Percentiles rank a stretch among this genome's conserved stretches.
phyloP scores from a whole-genome alignment of 768 basidiomycete species.

The Agaricus subrufescens region DNA sequence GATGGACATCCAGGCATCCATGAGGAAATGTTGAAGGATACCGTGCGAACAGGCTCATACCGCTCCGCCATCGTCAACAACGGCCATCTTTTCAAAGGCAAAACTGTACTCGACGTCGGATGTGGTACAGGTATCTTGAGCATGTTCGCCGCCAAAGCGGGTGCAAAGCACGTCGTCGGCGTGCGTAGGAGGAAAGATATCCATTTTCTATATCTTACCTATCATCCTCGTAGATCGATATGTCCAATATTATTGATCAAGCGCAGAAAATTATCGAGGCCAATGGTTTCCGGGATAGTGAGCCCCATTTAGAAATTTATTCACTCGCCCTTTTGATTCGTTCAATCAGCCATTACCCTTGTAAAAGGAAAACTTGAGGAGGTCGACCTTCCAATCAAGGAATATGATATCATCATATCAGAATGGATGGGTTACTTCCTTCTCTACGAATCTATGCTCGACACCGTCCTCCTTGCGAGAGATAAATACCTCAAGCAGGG shows the following conservation, averaged over 20 bases:
- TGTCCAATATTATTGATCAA: slow-evolving; percentile 99
- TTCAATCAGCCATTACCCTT: slow-evolving; percentile 76
- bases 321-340: slow-evolving; percentile 9
- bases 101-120: slow-evolving; percentile 96
- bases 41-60: slow-evolving; percentile 93
- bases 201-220: slow-evolving; percentile 4
- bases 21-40: slow-evolving; percentile 99
- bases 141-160: slow-evolving; percentile 97
- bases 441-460: slow-evolving; percentile 98
- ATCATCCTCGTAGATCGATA: slow-evolving; percentile 72
- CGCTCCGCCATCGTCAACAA: slow-evolving; percentile 93
- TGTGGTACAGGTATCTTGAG: slow-evolving; percentile 98
- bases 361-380: slow-evolving; percentile 99
- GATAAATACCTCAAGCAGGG: slow-evolving; percentile 93
- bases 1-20: slow-evolving; percentile 70
- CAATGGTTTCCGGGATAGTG: slow-evolving; percentile 95
- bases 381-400: slow-evolving; percentile 75
- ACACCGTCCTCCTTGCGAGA: slow-evolving; percentile 93
- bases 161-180: slow-evolving; percentile 90
- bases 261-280: slow-evolving; percentile 95
- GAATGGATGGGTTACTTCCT: slow-evolving; percentile 99
- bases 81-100: slow-evolving; percentile 91
- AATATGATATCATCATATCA: slow-evolving; percentile 98
- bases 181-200: slow-evolving; percentile 38
- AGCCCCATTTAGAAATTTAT: slow-evolving; percentile 20